phyloP scores from a whole-genome alignment of 1,284 basidiomycete species.

The Papiliotrema nemorosa region DNA sequence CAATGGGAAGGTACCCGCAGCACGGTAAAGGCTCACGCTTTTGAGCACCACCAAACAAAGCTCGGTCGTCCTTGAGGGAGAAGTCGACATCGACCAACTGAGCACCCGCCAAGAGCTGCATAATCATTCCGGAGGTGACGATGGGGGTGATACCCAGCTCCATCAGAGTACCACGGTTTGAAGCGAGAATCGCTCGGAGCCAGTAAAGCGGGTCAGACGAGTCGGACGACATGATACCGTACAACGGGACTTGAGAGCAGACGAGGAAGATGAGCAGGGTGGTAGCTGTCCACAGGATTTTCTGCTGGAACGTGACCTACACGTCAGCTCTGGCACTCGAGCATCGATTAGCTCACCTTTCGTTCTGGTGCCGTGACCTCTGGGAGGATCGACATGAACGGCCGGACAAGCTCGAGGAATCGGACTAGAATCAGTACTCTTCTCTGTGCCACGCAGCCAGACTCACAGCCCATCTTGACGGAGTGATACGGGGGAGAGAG shows the following conservation, averaged over 20 bases:
- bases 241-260: slow-evolving; percentile 93
- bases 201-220: slow-evolving; percentile 97
- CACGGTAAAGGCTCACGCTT: slow-evolving; percentile 65
- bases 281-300: slow-evolving; percentile 93
- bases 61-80: slow-evolving; percentile 92
- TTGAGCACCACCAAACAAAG: slow-evolving; percentile 92
- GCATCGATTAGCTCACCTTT: slow-evolving; percentile 59
- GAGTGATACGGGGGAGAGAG: slow-evolving; percentile 6
- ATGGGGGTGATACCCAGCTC: slow-evolving; percentile 98
- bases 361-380: slow-evolving; percentile 95
- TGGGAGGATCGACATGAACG: slow-evolving; percentile 87
- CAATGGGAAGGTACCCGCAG: no score
- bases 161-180: slow-evolving; percentile 98
- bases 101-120: slow-evolving; percentile 96
- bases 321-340: neutral
- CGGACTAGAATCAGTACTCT: slow-evolving; percentile 59
- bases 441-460: neutral
- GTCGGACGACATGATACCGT: slow-evolving; percentile 97
- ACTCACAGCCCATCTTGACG: slow-evolving; percentile 43
- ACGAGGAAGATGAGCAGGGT: slow-evolving; percentile 97
- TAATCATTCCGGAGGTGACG: slow-evolving; percentile 98
- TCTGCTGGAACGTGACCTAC: slow-evolving; percentile 91
- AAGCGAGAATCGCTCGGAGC: slow-evolving; percentile 98
- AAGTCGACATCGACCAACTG: slow-evolving; percentile 98
- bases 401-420: slow-evolving; percentile 92